These are phyloP conservation scores for Scenedesmus sp. DNA, from an alignment of 163 green algal genomes.

Conservation along the genomic window DNA sequence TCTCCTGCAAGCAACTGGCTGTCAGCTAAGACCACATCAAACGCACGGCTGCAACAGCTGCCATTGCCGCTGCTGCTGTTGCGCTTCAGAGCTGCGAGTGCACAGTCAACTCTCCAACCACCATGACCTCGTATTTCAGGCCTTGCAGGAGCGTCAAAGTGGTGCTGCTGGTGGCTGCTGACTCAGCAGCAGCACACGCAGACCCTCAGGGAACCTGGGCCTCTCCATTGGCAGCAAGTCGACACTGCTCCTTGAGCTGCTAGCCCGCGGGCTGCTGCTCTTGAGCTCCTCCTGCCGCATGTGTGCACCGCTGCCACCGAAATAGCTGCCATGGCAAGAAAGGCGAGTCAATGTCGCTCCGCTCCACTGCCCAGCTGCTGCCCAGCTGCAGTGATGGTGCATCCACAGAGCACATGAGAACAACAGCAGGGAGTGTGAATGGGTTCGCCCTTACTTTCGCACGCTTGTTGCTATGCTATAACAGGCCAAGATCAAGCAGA, in stretches of 20 bases:
- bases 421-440: neutral
- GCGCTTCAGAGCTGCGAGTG: neutral
- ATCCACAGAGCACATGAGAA: neutral
- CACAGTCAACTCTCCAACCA: neutral
- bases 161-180: conserved; percentile 23
- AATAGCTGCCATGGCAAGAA: neutral
- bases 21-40: neutral
- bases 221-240: conserved; percentile 38
- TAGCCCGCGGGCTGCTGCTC: neutral
- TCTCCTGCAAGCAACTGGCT: neutral
- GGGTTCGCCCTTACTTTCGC: too few relatives aligned
- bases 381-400: neutral
- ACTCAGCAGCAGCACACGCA: conserved; percentile 69
- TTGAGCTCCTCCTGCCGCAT: neutral
- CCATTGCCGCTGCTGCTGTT: conserved; percentile 4
- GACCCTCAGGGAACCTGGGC: conserved; percentile 63
- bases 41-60: neutral
- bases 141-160: conserved; percentile 56
- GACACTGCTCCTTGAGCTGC: neutral
- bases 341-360: neutral
- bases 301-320: neutral
- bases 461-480: neutral
- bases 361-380: neutral
- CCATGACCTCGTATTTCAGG: conserved; percentile 58
- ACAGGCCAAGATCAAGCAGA: neutral